Evolutionary conservation across 2,329 filamentous ascomycete genomes (phyloP).

Genomic region (Kalaharituber pfeilii): DNA sequence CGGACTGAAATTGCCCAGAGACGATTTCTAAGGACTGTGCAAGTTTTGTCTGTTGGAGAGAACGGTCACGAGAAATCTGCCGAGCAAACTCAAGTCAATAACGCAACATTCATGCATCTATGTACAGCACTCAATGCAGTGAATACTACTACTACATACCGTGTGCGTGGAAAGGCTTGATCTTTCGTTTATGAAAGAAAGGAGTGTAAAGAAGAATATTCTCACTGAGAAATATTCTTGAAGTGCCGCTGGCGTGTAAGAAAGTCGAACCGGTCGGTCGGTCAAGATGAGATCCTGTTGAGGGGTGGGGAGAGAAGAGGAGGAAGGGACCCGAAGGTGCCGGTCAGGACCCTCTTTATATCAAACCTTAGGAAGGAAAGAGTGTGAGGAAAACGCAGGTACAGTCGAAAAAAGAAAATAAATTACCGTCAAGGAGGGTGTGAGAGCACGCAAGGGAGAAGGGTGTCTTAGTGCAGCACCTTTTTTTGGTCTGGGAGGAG

Average conservation of each 20-base stretch:
- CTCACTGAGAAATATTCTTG: slow-evolving; percentile 16
- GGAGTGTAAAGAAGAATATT: slow-evolving; percentile 8
- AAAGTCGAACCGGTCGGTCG: slow-evolving; percentile 1
- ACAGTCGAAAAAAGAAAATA: too few species aligned
- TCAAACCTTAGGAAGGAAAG: background rate
- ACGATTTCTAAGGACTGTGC: background rate
- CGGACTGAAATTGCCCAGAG: background rate
- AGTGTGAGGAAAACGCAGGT: background rate
- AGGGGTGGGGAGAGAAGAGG: background rate
- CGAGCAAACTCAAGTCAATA: background rate
- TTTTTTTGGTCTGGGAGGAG: too few species aligned
- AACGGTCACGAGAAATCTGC: background rate
- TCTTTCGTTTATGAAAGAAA: background rate
- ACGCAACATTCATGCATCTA: background rate
- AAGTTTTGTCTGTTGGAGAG: background rate
- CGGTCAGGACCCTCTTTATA: background rate
- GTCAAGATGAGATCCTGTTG: background rate
- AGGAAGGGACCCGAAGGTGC: background rate
- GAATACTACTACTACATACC: background rate
- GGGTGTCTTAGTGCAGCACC: too few species aligned
- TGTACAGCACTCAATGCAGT: background rate
- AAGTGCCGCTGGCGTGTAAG: slow-evolving; percentile 16
- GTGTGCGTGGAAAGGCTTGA: background rate
- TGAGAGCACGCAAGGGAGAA: too few species aligned
- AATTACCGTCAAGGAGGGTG: too few species aligned